Base-by-base conservation (phyloP, 2,329 filamentous ascomycete genomes). In the Pseudogymnoascus sp. region DNA sequence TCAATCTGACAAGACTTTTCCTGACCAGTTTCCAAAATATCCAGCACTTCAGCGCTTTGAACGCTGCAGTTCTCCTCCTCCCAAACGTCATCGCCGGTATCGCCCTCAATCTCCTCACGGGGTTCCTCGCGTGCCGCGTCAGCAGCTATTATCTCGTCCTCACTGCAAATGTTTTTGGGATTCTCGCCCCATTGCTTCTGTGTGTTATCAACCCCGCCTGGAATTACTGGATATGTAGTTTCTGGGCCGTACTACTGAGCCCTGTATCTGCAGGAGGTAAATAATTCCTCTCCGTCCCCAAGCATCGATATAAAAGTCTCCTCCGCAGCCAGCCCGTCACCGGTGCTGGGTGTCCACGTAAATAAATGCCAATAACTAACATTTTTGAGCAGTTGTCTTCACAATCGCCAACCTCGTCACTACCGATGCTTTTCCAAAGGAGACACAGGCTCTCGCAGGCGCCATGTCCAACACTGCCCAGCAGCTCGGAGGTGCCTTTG, bases 161-260 rank as follows among this genome's bases (percentile, higher is more conserved):
- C 5, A 75, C 74, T 63, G 75, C 79, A 4, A 65, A 72, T 0
- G 6, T 59, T 22, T 38, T 59, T 25, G 30, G 55, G 6, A 38
- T 38, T 19, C 5, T 59, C 22, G 73, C 80, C 0, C 81, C 82
- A 0, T 68, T 84, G 3, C 72, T 84, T 2, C 84, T 84, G 81
- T 82, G 81, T 0, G 49, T 83, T 2, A 75, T 79, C 16, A 68
- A 78, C 3, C 78, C 80, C 0, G 59, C 66, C 0, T 81, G 77
- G 77, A 70, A 75, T 1, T 85, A 83, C 68, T 84, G 81, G 81
- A 69, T 70, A 33, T 74, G 72, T 61, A 75, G 74, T 6, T 80
- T 81, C 61, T 66, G 77, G 16, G 75, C 72, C 1, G 25, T 60
- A 4, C 14, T 38, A 38, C 9, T 59, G 12, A 59, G 55, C 4